Percentiles rank a stretch among this genome's conserved stretches.
Conservation (phyloP, 2,329 filamentous ascomycete species). For the Fusarium sp. region DNA sequence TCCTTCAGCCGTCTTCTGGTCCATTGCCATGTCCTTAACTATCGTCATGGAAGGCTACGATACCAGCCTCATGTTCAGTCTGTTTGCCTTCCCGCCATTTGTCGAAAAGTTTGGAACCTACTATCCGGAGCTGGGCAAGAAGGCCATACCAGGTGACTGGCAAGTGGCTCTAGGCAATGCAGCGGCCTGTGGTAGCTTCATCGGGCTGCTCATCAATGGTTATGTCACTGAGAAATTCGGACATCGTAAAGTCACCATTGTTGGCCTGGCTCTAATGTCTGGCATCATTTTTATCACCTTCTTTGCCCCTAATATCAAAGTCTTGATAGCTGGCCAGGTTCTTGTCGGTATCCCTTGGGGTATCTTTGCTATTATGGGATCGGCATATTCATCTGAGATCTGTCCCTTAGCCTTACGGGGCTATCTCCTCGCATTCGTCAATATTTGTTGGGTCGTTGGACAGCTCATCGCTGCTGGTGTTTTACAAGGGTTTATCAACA, state of each 20-base stretch:
- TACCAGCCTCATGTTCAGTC: slow-evolving; percentile 48
- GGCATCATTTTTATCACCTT: slow-evolving; percentile 62
- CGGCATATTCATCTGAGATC: slow-evolving; percentile 24
- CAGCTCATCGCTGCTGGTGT: slow-evolving; percentile 60
- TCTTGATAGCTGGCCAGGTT: slow-evolving; percentile 40
- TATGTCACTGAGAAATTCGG: slow-evolving; percentile 50
- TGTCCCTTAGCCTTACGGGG: slow-evolving; percentile 17
- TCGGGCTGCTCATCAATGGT: slow-evolving; percentile 10
- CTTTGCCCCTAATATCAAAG: slow-evolving; percentile 66
- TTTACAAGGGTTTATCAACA: slow-evolving; percentile 53
- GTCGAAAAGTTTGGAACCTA: neutral
- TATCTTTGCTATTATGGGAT: slow-evolving; percentile 68
- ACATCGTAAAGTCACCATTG: slow-evolving; percentile 51
- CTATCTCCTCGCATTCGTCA: slow-evolving; percentile 10
- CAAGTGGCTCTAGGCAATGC: neutral
- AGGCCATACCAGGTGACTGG: slow-evolving; percentile 1
- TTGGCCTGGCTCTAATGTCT: slow-evolving; percentile 54
- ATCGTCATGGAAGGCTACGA: slow-evolving; percentile 58
- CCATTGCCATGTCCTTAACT: slow-evolving; percentile 48
- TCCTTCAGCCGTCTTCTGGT: slow-evolving; percentile 52
- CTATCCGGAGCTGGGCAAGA: slow-evolving; percentile 6
- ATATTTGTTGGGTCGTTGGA: slow-evolving; percentile 61
- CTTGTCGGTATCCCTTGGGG: slow-evolving; percentile 73
- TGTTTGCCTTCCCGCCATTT: slow-evolving; percentile 48
- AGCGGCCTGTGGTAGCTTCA: neutral